Evolutionary conservation across 1,284 basidiomycete genomes (phyloP).

Genomic region (Pseudozyma thailandica): DNA sequence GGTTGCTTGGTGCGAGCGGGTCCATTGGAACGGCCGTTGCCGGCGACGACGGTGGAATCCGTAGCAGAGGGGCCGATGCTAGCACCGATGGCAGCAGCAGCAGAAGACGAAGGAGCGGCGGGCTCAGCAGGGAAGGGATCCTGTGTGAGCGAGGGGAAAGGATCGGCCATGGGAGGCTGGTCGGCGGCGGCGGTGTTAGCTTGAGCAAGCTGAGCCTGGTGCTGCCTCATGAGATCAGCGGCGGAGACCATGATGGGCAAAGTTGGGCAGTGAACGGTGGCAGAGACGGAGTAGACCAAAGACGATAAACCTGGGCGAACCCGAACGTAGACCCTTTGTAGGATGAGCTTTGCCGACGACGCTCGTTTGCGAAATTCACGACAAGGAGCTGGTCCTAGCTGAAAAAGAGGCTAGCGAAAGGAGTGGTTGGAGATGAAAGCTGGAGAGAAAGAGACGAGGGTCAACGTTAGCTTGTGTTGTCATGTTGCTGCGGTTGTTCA

Average conservation of each 20-base stretch:
- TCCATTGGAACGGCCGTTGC: slow-evolving; percentile 43
- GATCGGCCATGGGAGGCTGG: slow-evolving; percentile 52
- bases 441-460: too few species aligned
- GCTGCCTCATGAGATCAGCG: slow-evolving; percentile 62
- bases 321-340: slow-evolving; percentile 8
- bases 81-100: slow-evolving; percentile 12
- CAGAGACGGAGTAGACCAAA: slow-evolving; percentile 47
- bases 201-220: slow-evolving; percentile 30
- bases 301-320: slow-evolving; percentile 42
- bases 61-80: slow-evolving; percentile 11
- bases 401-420: neutral
- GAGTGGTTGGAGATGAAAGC: slow-evolving; percentile 6
- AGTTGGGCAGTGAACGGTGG: slow-evolving; percentile 27
- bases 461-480: too few species aligned
- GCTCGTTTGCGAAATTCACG: neutral
- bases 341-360: slow-evolving; percentile 5
- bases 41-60: slow-evolving; percentile 3
- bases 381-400: neutral
- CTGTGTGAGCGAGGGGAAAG: slow-evolving; percentile 61
- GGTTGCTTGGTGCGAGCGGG: slow-evolving; percentile 35
- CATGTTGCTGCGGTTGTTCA: too few species aligned
- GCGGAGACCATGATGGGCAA: slow-evolving; percentile 53
- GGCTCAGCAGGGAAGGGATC: slow-evolving; percentile 57
- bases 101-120: slow-evolving; percentile 13
- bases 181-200: slow-evolving; percentile 51